Evolutionary conservation across 208 protist genomes (phyloP), one percentile per base, ranked within the genome.

Genomic region (Crithidia brevicula): DNA sequence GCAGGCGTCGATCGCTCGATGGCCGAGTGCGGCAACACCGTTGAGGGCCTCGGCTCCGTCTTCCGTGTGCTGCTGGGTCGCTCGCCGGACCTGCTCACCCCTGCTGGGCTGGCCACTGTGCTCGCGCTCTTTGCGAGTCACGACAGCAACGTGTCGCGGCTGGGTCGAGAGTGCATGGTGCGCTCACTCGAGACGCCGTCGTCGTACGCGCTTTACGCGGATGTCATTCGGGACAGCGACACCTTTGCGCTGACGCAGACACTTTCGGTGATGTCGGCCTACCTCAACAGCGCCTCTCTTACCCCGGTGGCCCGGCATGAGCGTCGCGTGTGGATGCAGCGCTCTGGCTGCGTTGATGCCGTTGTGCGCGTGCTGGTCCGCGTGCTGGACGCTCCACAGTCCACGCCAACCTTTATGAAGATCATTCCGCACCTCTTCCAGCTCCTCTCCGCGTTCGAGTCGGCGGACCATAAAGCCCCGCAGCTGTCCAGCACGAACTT

Each of bases 391-490:
- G 43, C 62, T 0, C 77, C 82, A 23, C 69, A 82, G 22, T 58
- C 66, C 5, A 67, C 77, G 16, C 25, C 59, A n/a, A 69, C 42
- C 15, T 91, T 89, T 53, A 67, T 82, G 38, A 66, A 67, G 30
- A 56, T 90, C 18, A 86, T 92, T 31, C 80, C 80, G n/a, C 72
- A 86, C 31, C 22, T 90, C 4, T 95, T 95, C 47, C 74, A 79
- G 27, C 87, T 93, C 54, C 79, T 95, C 46, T 89, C 79, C 18
- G 63, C 81, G 9, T 87, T 88, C 34, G 87, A 95, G 72, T 79
- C 83, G 11, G 72, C 79, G 11, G 78, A 92, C 34, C 74, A 81
- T 11, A 68, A 53, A 28, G 61, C 77, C 18, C 80, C 90, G 54
- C 63, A 79, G 42, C 83, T 95, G 22, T 25, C 57, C 4, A 68